phyloP scores from a whole-genome alignment of 106 monocot species.

The Apostasia ramifera region DNA sequence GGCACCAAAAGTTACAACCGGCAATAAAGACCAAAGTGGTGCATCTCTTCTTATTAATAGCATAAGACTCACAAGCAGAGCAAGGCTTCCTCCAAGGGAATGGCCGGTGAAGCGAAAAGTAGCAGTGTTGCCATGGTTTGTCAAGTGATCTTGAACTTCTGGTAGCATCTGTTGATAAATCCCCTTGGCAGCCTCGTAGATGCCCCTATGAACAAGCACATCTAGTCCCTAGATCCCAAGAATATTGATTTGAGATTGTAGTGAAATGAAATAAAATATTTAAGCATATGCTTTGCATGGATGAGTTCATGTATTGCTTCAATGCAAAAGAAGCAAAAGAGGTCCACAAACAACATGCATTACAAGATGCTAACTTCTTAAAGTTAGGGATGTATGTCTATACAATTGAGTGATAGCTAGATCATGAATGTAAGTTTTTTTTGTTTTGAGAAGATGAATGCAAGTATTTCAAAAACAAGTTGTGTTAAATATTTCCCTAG shows the following conservation, averaged over 20 bases:
- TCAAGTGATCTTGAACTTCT: slow-evolving; percentile 45
- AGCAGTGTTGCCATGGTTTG: slow-evolving; percentile 31
- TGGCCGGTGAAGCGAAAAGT: slow-evolving; percentile 78
- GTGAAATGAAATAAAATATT: too few species aligned
- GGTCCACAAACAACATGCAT: too few species aligned
- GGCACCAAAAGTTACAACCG: slow-evolving; percentile 77
- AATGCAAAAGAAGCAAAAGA: too few species aligned
- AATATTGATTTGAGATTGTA: neutral
- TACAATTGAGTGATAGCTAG: too few species aligned
- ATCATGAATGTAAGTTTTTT: too few species aligned
- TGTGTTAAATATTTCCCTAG: too few species aligned
- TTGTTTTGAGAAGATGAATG: too few species aligned
- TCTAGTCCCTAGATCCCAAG: slow-evolving; percentile 45
- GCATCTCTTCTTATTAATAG: slow-evolving; percentile 58
- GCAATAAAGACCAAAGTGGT: slow-evolving; percentile 52
- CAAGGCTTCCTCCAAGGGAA: slow-evolving; percentile 80
- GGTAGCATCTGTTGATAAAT: slow-evolving; percentile 78
- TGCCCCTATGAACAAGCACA: slow-evolving; percentile 86
- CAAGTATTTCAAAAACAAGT: too few species aligned
- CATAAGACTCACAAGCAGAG: slow-evolving; percentile 73
- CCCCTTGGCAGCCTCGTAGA: slow-evolving; percentile 90
- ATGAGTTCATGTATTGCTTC: too few species aligned
- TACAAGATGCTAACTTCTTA: too few species aligned
- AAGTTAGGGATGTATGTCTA: too few species aligned
- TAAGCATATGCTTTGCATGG: too few species aligned